Percentiles rank a stretch among this genome's conserved stretches.
These are phyloP conservation scores for Goniomonas avonlea DNA, from an alignment of 78 protist genomes.

Conservation along the genomic window DNA sequence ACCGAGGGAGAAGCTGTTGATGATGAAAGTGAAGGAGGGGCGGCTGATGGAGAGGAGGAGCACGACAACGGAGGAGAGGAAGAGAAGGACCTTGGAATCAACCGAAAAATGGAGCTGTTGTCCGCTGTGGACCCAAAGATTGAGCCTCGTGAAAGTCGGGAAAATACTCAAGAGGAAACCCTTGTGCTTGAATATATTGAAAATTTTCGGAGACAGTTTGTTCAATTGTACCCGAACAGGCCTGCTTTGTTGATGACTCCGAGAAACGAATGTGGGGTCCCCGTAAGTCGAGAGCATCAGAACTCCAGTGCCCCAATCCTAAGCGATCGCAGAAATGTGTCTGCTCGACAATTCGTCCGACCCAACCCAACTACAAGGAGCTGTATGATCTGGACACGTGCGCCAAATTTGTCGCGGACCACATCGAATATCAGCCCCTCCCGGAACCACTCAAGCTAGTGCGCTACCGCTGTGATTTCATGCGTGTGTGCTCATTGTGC, in stretches of 20 bases:
- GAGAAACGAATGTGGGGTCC: not conserved
- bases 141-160: too few species aligned
- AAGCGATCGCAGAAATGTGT: conserved; percentile 41
- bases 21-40: too few species aligned
- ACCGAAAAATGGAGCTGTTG: too few species aligned
- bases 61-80: too few species aligned
- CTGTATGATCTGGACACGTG: conserved; percentile 41
- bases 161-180: not conserved
- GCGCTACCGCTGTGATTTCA: not conserved
- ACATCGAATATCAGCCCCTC: conserved; percentile 47
- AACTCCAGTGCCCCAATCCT: not conserved
- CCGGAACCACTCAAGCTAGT: not conserved
- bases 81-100: too few species aligned
- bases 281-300: not conserved
- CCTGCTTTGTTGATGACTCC: not conserved
- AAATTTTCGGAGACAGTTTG: conserved; percentile 17
- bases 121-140: too few species aligned
- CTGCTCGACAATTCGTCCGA: conserved; percentile 54
- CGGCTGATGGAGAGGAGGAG: too few species aligned
- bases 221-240: not conserved
- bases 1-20: too few species aligned
- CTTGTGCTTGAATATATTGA: conserved; percentile 1
- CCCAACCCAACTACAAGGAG: conserved; percentile 34
- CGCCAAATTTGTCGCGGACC: conserved; percentile 51
- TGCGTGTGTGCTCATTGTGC: not conserved